Conservation (phyloP, 257 asterid genomes). For the Primulina tabacum region DNA sequence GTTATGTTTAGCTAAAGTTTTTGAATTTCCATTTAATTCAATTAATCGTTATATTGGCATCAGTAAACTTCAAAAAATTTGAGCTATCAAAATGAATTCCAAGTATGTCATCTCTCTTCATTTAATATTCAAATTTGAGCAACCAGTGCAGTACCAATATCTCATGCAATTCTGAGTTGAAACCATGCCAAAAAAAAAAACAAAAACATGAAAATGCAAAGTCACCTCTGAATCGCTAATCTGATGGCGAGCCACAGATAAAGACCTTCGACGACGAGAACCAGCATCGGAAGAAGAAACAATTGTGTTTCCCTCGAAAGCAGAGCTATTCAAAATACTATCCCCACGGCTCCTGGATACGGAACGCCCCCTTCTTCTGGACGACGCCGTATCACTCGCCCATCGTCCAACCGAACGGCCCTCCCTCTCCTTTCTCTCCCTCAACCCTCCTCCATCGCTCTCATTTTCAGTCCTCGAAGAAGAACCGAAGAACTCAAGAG, state of each 20-base stretch:
- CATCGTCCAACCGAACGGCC: constrained; percentile 61
- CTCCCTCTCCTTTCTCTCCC: constrained; percentile 36
- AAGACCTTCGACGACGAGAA: constrained; percentile 65
- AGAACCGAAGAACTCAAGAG: constrained; percentile 62
- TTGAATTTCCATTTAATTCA: not conserved
- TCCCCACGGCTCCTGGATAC: constrained; percentile 49
- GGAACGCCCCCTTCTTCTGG: constrained; percentile 73
- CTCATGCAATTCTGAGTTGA: not conserved
- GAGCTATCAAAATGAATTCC: not conserved
- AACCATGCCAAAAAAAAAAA: not conserved
- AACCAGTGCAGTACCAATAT: not conserved
- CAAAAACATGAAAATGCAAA: constrained; percentile 3
- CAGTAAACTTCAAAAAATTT: not conserved
- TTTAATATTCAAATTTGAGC: not conserved
- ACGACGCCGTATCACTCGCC: constrained; percentile 83
- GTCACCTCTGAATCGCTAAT: constrained; percentile 69
- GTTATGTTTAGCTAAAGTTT: not conserved
- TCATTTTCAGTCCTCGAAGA: constrained; percentile 34
- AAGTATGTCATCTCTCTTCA: not conserved
- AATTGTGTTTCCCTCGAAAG: constrained; percentile 28
- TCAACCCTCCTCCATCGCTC: constrained; percentile 27
- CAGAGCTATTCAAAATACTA: constrained; percentile 29
- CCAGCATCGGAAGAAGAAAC: constrained; percentile 33
- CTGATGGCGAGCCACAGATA: constrained; percentile 61
- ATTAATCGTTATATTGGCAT: too few relatives aligned